These are phyloP conservation scores for Paraphysoderma sedebokerense DNA, from an alignment of 371 early-diverging fungal genomes.

Conservation along the genomic window DNA sequence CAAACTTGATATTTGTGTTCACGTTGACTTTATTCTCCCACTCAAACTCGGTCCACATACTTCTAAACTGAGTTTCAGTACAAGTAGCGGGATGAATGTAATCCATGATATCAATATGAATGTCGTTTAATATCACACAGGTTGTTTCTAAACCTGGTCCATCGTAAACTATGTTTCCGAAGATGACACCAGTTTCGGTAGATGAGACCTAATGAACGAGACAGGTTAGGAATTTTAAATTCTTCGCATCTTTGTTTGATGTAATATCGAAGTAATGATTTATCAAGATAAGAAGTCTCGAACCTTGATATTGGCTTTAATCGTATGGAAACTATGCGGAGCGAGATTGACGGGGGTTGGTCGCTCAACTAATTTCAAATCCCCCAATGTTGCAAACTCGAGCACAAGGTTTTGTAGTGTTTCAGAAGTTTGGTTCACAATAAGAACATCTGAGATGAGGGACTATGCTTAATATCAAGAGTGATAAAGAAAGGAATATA, in stretches of 20 bases:
- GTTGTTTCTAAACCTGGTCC: slow-evolving; percentile 63
- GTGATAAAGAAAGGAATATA: not conserved
- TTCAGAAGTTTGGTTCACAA: slow-evolving; percentile 94
- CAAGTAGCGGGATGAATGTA: slow-evolving; percentile 88
- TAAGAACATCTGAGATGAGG: slow-evolving; percentile 59
- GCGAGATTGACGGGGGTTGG: slow-evolving; percentile 79
- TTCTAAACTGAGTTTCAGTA: slow-evolving; percentile 80
- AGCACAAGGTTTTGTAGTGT: slow-evolving; percentile 92
- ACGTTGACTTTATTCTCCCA: slow-evolving; percentile 99
- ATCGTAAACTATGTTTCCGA: slow-evolving; percentile 93
- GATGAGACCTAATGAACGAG: slow-evolving; percentile 52
- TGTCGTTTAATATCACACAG: slow-evolving; percentile 85
- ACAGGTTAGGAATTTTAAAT: not conserved
- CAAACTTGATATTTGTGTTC: slow-evolving; percentile 68
- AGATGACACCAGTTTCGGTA: slow-evolving; percentile 93
- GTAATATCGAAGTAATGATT: not conserved
- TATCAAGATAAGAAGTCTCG: not conserved
- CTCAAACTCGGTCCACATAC: slow-evolving; percentile 97
- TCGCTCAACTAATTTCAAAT: slow-evolving; percentile 90
- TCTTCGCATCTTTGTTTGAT: not conserved
- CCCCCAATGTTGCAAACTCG: slow-evolving; percentile 94
- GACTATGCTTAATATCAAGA: not conserved
- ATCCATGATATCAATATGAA: slow-evolving; percentile 97
- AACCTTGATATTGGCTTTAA: slow-evolving; percentile 91
- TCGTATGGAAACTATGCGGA: slow-evolving; percentile 78